Evolutionary conservation across 495 filamentous ascomycete genomes (phyloP).

Genomic region (Bombardia bombarda): DNA sequence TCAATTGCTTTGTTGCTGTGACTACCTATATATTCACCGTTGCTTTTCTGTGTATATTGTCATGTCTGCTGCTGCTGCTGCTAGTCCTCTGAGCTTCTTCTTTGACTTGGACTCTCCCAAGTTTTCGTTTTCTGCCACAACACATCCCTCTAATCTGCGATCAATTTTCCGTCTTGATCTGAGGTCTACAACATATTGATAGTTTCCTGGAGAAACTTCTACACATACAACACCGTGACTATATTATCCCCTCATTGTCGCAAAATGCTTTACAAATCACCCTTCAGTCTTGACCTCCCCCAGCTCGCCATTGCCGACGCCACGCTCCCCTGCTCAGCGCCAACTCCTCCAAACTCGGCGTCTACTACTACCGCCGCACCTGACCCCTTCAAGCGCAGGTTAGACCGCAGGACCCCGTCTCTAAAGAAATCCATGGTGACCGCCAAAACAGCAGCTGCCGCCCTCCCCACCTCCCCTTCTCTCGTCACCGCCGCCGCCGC

Average conservation of each 20-base stretch:
- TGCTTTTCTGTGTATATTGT: no score
- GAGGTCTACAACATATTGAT: not conserved
- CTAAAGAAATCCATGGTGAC: not conserved
- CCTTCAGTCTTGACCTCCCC: not conserved
- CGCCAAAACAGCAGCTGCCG: no score
- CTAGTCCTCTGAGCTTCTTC: no score
- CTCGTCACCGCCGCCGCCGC: constrained; percentile 21
- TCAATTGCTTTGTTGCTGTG: no score
- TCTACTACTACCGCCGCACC: not conserved
- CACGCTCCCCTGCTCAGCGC: not conserved
- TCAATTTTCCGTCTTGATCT: not conserved
- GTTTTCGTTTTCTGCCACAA: no score
- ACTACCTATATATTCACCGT: no score
- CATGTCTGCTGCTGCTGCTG: no score
- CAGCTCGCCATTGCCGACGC: not conserved
- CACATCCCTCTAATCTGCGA: not conserved
- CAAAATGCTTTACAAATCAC: not conserved
- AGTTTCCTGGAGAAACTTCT: not conserved
- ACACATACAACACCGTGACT: not conserved
- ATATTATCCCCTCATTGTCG: not conserved
- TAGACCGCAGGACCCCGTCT: not conserved
- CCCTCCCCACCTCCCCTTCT: not conserved
- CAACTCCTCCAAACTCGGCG: not conserved
- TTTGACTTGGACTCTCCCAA: no score
- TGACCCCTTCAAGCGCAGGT: not conserved